These are phyloP conservation scores for Lomentospora prolificans DNA, from an alignment of 2,329 filamentous ascomycete species.

Conservation along the genomic window DNA sequence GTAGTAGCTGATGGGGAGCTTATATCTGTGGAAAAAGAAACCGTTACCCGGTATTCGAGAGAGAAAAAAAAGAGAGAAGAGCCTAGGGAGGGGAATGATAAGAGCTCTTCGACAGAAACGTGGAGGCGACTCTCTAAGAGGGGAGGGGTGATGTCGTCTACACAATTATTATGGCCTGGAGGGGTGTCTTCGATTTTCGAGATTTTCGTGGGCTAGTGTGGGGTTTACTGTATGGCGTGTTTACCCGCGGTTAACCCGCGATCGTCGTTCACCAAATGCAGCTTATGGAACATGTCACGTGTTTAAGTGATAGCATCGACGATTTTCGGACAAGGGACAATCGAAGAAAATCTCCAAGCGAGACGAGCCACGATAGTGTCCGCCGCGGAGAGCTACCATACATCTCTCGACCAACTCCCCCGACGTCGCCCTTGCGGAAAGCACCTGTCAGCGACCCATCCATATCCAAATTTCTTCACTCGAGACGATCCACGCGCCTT, in stretches of 20 bases:
- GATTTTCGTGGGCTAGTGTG: constrained; percentile 4
- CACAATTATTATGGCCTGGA: constrained; percentile 3
- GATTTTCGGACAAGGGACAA: background rate
- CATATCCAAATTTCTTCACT: background rate
- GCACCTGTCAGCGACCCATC: background rate
- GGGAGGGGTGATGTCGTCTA: background rate
- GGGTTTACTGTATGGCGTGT: background rate
- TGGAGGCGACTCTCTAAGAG: background rate
- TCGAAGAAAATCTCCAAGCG: background rate
- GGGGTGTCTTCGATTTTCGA: constrained; percentile 7
- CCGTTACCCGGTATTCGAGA: background rate
- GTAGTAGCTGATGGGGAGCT: background rate
- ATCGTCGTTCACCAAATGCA: background rate
- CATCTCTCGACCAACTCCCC: background rate
- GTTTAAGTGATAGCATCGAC: background rate
- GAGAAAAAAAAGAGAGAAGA: background rate
- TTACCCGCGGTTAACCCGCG: background rate
- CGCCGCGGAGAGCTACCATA: background rate
- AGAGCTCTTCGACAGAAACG: background rate
- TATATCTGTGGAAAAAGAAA: background rate
- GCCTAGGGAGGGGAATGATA: background rate
- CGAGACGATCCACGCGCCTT: background rate
- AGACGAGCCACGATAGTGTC: background rate
- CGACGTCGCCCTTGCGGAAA: too few species aligned
- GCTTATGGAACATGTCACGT: background rate